Conservation (phyloP, 2,329 filamentous ascomycete species). For the Blastomyces emzantsi region DNA sequence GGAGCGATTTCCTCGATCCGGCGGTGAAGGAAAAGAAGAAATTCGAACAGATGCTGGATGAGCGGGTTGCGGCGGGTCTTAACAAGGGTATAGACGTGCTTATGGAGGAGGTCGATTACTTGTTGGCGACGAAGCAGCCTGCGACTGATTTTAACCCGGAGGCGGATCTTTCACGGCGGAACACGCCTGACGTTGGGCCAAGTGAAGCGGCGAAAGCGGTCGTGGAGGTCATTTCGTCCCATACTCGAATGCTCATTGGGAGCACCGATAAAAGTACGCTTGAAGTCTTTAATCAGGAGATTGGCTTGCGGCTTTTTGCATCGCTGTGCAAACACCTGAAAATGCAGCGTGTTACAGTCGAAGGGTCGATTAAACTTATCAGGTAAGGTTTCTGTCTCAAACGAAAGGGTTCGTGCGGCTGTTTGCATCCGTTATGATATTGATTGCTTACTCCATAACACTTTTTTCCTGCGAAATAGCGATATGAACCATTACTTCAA, state of each 20-base stretch:
- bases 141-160: slow-evolving; percentile 85
- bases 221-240: slow-evolving; percentile 74
- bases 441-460: background rate
- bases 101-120: slow-evolving; percentile 96
- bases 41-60: slow-evolving; percentile 97
- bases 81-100: slow-evolving; percentile 98
- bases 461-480: slow-evolving; percentile 35
- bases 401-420: background rate
- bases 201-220: slow-evolving; percentile 71
- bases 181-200: slow-evolving; percentile 48
- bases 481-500: slow-evolving; percentile 92
- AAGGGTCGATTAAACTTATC: slow-evolving; percentile 85
- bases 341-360: slow-evolving; percentile 81
- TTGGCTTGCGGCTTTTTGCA: slow-evolving; percentile 83
- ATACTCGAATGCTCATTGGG: slow-evolving; percentile 86
- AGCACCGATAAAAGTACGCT: slow-evolving; percentile 97
- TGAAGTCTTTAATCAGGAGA: slow-evolving; percentile 97
- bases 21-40: slow-evolving; percentile 93
- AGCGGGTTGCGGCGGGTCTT: slow-evolving; percentile 86
- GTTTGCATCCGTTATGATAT: background rate
- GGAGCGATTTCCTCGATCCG: slow-evolving; percentile 89
- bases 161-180: slow-evolving; percentile 27
- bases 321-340: slow-evolving; percentile 96
- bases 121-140: slow-evolving; percentile 77
- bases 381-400: slow-evolving; percentile 36